These are phyloP conservation scores for Kodamaea fukazawae DNA, from an alignment of 805 yeast genomes.

Conservation along the genomic window DNA sequence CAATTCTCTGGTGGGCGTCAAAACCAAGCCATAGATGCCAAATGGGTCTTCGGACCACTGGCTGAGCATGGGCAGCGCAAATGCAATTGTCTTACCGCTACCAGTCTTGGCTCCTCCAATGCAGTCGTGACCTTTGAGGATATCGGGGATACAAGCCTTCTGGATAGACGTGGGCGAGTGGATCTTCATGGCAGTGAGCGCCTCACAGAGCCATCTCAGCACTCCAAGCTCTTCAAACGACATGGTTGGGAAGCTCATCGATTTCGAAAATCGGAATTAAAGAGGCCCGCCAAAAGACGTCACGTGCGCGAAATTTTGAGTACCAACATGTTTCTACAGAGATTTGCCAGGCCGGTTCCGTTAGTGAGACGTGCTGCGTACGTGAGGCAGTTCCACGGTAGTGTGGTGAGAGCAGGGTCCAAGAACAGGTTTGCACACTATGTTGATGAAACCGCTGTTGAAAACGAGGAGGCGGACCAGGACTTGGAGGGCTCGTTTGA, in stretches of 20 bases:
- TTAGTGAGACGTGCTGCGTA: too few species aligned
- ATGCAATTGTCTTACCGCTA: constrained; percentile 95
- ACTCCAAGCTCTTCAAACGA: constrained; percentile 66
- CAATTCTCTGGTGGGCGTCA: constrained; percentile 92
- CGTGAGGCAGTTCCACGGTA: not conserved
- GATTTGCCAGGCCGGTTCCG: too few species aligned
- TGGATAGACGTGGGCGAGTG: constrained; percentile 85
- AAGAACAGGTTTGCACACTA: constrained; percentile 9
- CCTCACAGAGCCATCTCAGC: constrained; percentile 82
- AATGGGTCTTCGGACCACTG: constrained; percentile 94
- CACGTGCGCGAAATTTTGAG: too few species aligned
- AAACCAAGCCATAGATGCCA: constrained; percentile 84
- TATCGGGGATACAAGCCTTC: constrained; percentile 81
- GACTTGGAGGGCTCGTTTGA: not conserved
- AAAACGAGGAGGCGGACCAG: not conserved
- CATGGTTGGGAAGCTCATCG: constrained; percentile 18
- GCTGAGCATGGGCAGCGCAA: constrained; percentile 95
- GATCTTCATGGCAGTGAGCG: constrained; percentile 79
- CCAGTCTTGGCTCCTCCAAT: constrained; percentile 99
- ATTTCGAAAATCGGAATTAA: too few species aligned
- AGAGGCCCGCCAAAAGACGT: too few species aligned
- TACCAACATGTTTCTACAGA: too few species aligned
- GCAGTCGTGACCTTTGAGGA: constrained; percentile 80
- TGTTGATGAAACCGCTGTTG: constrained; percentile 4
- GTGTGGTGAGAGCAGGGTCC: not conserved